Base-by-base conservation (phyloP, 768 basidiomycete genomes). In the Calocybe indica region DNA sequence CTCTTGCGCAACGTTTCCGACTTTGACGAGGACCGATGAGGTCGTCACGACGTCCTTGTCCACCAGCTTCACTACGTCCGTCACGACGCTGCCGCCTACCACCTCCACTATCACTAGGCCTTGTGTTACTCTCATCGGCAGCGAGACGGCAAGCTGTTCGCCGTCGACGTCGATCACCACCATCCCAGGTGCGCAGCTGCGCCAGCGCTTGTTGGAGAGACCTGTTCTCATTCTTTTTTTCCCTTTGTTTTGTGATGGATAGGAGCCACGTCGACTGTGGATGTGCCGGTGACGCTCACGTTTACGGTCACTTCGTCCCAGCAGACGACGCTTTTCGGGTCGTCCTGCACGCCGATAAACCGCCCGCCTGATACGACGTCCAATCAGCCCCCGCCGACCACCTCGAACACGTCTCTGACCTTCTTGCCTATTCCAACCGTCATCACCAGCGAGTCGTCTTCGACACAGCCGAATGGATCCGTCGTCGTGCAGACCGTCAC, bases 1-100 rank as follows among this genome's bases (percentile, higher is more conserved):
- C 22, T 58, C 74, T 46, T 79, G 77, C 54, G 59, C 59, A 34
- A 59, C 72, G 14, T 61, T 64, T 43, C 69, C 76, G 40, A 76
- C 74, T 6, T 61, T 62, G 53, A 77, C 76, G 5, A 59, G 60
- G 39, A 75, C 70, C 49, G 63, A 60, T 39, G 58, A 66, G 5
- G 31, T 72, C 54, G 68, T 67, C 7, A 62, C 67, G 3, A 65
- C 65, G 22, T 58, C 53, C 14, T 46, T 62, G 5, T 60, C 64
- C 12, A 74, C 70, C 5, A 68, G 68, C 7, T 64, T 62, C 47
- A 67, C 70, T 6, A 60, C 59, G 15, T 68, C 67, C 46, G 43
- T 62, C 8, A 62, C 64, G 22, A 67, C 59, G 12, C 46, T 50
- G 37, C 64, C 65, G 9, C 56, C 61, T 5, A 60, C 60, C 12